A percentile compares a stretch with the other conserved stretches of the same genome.
Evolutionary conservation across 139 green algal species (phyloP).

Genomic region (Parachlorella kessleri): DNA sequence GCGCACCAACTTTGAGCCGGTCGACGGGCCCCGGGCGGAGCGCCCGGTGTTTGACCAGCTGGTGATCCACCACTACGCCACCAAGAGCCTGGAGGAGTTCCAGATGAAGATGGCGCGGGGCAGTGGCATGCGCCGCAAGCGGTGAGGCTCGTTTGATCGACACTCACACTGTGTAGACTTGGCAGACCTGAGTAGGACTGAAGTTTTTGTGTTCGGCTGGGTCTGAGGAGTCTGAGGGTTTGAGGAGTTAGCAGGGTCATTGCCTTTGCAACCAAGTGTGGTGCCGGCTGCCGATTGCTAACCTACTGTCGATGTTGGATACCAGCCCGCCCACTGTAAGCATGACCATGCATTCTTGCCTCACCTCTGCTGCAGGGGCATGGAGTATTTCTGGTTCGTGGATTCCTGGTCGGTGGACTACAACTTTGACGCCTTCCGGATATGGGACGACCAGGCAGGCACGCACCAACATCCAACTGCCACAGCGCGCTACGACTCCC

Average conservation of each 20-base stretch:
- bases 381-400: slow-evolving; percentile 50
- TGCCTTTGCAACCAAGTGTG: not conserved
- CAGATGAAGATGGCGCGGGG: slow-evolving; percentile 51
- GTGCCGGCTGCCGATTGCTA: no score
- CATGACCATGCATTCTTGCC: no score
- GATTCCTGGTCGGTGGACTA: slow-evolving; percentile 37
- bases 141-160: not conserved
- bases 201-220: not conserved
- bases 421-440: slow-evolving; percentile 23
- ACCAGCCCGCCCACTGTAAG: no score
- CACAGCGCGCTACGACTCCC: not conserved
- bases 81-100: slow-evolving; percentile 49
- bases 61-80: slow-evolving; percentile 55
- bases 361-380: slow-evolving; percentile 30
- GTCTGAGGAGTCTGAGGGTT: not conserved
- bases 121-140: slow-evolving; percentile 43
- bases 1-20: slow-evolving; percentile 27
- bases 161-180: no score
- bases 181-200: no score
- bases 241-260: not conserved
- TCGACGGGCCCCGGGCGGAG: slow-evolving; percentile 13
- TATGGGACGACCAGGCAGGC: slow-evolving; percentile 17
- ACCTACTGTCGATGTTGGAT: not conserved
- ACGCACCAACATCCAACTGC: not conserved
- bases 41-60: slow-evolving; percentile 26